These are phyloP conservation scores for Cladosporium velox DNA, from an alignment of 2,329 filamentous ascomycete genomes.

Conservation along the genomic window DNA sequence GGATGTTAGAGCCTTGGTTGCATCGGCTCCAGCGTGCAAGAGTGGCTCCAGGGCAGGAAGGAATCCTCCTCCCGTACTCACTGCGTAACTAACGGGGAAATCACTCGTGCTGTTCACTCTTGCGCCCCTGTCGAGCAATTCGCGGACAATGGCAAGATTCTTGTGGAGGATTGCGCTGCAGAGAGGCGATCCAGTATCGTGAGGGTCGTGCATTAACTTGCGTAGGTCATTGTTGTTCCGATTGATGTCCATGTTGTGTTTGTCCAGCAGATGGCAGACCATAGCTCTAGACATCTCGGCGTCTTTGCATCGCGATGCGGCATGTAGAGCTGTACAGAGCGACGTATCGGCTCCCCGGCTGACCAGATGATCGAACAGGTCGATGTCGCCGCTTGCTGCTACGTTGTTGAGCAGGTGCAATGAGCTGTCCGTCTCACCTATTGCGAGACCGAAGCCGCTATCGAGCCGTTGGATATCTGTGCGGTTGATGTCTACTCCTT, in stretches of 20 bases:
- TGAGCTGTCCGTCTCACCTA: conserved; percentile 18
- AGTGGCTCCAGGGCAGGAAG: conserved; percentile 20
- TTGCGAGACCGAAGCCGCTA: conserved; percentile 8
- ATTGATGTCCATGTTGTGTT: conserved; percentile 23
- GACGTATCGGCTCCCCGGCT: conserved; percentile 20
- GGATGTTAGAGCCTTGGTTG: conserved; percentile 3
- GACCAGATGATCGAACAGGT: conserved; percentile 24
- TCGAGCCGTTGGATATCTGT: conserved; percentile 18
- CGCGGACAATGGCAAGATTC: conserved; percentile 22
- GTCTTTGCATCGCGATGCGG: conserved; percentile 21
- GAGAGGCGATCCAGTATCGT: conserved; percentile 22
- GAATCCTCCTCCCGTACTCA: conserved; percentile 15
- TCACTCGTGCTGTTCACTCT: not conserved
- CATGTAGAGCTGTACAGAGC: conserved; percentile 20
- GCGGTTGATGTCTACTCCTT: conserved; percentile 23
- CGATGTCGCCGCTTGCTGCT: conserved; percentile 24
- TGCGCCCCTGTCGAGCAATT: conserved; percentile 22
- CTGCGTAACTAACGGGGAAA: not conserved
- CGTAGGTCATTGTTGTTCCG: conserved; percentile 20
- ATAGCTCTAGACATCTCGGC: conserved; percentile 15
- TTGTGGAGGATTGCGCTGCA: conserved; percentile 20
- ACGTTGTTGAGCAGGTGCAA: conserved; percentile 22
- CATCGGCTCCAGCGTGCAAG: conserved; percentile 20
- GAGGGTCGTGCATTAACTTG: conserved; percentile 10
- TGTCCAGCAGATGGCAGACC: conserved; percentile 22